A percentile compares a stretch with the other conserved stretches of the same genome.
These are phyloP conservation scores for Chamaecyparis obtusa DNA, from an alignment of 75 land plant genomes.

Conservation along the genomic window DNA sequence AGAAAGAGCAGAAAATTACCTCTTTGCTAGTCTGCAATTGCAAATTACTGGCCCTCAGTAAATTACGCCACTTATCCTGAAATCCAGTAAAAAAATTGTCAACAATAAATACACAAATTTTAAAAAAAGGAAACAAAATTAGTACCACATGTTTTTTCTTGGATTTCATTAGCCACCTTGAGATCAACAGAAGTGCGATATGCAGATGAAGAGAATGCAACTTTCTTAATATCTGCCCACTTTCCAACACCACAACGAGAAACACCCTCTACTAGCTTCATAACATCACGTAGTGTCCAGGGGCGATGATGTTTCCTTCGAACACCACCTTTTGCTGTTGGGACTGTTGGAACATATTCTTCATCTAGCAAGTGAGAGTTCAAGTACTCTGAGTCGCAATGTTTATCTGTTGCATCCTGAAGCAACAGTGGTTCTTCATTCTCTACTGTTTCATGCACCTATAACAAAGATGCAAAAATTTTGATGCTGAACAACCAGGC, in stretches of 20 bases:
- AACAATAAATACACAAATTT: neutral
- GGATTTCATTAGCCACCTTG: conserved; percentile 42
- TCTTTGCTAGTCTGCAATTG: conserved; percentile 35
- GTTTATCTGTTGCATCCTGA: neutral
- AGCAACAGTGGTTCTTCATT: neutral
- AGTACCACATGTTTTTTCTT: neutral
- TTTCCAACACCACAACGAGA: conserved; percentile 85
- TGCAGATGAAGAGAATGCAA: conserved; percentile 54
- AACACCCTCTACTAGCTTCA: conserved; percentile 79
- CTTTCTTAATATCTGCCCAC: conserved; percentile 85
- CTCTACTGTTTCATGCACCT: neutral
- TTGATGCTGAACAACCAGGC: neutral
- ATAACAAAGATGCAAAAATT: neutral
- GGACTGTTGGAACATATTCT: conserved; percentile 19
- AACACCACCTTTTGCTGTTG: conserved; percentile 28
- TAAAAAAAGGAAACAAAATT: neutral
- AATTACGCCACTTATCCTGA: conserved; percentile 92
- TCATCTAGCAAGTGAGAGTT: conserved; percentile 15
- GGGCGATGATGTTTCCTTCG: conserved; percentile 71
- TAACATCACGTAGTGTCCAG: conserved; percentile 80
- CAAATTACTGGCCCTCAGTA: conserved; percentile 71
- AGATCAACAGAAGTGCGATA: conserved; percentile 86
- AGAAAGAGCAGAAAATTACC: conserved; percentile 30
- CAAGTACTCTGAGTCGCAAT: neutral
- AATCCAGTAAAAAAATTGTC: neutral